These are phyloP conservation scores for Aspergillus campestris DNA, from an alignment of 495 filamentous ascomycete species.

Conservation along the genomic window DNA sequence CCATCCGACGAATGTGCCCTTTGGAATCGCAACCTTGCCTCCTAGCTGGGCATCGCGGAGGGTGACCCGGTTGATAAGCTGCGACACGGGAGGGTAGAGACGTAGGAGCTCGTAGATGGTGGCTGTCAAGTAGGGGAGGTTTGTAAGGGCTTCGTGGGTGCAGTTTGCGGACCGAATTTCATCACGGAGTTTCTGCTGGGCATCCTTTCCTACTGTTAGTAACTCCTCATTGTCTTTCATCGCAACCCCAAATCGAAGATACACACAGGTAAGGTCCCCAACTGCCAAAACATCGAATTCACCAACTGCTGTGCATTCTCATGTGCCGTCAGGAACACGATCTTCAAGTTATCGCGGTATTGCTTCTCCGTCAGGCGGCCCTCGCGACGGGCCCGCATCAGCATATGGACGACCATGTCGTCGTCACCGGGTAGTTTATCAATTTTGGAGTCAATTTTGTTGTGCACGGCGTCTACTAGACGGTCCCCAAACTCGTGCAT, in stretches of 20 bases:
- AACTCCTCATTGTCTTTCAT: no score
- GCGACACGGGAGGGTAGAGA: conserved; percentile 31
- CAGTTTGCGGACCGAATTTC: conserved; percentile 16
- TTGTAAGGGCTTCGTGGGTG: conserved; percentile 15
- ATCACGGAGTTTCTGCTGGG: conserved; percentile 21
- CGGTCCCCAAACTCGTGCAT: conserved; percentile 23
- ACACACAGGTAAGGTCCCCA: conserved; percentile 13
- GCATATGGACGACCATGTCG: conserved; percentile 14
- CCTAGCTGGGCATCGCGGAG: conserved; percentile 11
- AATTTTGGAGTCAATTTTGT: background rate
- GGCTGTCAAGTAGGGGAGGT: conserved; percentile 27
- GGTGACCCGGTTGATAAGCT: conserved; percentile 27
- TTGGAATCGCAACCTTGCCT: conserved; percentile 17
- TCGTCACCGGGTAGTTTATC: background rate
- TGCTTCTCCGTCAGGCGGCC: conserved; percentile 18
- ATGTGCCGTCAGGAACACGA: conserved; percentile 27
- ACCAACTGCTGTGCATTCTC: conserved; percentile 28
- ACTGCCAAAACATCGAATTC: conserved; percentile 22
- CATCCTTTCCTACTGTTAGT: background rate
- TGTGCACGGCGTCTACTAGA: conserved; percentile 14
- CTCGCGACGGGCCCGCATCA: conserved; percentile 15
- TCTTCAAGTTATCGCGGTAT: conserved; percentile 27
- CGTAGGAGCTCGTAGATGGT: conserved; percentile 32
- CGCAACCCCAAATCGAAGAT: background rate
- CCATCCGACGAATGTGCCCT: conserved; percentile 28